Percentiles rank a stretch among this genome's conserved stretches.
These are phyloP conservation scores for Mucor circinelloides DNA, from an alignment of 371 early-diverging fungal genomes.

Conservation along the genomic window DNA sequence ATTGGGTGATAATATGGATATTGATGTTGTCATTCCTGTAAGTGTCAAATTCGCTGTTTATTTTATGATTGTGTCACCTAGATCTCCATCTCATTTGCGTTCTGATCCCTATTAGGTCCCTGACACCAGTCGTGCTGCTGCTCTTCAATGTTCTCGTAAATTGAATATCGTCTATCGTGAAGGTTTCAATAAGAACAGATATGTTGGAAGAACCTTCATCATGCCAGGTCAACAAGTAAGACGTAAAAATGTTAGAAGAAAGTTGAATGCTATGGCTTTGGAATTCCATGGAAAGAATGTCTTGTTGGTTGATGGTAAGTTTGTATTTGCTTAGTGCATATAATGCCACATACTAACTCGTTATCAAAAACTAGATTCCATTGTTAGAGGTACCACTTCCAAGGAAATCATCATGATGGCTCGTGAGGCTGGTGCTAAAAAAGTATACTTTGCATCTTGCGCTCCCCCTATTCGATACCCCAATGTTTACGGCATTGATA, in stretches of 20 bases:
- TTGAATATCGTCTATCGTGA: slow-evolving; percentile 91
- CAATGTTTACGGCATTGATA: slow-evolving; percentile 99
- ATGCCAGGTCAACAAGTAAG: slow-evolving; percentile 96
- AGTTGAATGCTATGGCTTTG: slow-evolving; percentile 95
- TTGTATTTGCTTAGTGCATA: neutral
- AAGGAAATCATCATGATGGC: slow-evolving; percentile 98
- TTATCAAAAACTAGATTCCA: slow-evolving; percentile 71
- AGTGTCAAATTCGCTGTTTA: slow-evolving; percentile 15
- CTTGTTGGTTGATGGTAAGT: slow-evolving; percentile 90
- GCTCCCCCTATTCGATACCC: slow-evolving; percentile 95
- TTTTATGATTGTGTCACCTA: neutral
- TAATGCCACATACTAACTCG: neutral
- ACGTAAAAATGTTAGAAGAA: slow-evolving; percentile 92
- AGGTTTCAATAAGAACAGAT: slow-evolving; percentile 98
- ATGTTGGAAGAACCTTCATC: slow-evolving; percentile 97
- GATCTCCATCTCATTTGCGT: neutral
- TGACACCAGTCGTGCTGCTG: slow-evolving; percentile 94
- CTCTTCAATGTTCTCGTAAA: slow-evolving; percentile 87
- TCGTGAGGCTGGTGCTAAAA: slow-evolving; percentile 95
- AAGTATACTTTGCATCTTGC: slow-evolving; percentile 97
- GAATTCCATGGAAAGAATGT: slow-evolving; percentile 96
- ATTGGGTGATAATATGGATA: slow-evolving; percentile 75
- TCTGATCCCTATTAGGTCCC: slow-evolving; percentile 69
- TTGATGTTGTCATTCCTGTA: slow-evolving; percentile 97
- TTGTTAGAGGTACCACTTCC: slow-evolving; percentile 97